Evolutionary conservation across 192 early-diverging fungal genomes (phyloP).

Genomic region (Entophlyctis luteolus): DNA sequence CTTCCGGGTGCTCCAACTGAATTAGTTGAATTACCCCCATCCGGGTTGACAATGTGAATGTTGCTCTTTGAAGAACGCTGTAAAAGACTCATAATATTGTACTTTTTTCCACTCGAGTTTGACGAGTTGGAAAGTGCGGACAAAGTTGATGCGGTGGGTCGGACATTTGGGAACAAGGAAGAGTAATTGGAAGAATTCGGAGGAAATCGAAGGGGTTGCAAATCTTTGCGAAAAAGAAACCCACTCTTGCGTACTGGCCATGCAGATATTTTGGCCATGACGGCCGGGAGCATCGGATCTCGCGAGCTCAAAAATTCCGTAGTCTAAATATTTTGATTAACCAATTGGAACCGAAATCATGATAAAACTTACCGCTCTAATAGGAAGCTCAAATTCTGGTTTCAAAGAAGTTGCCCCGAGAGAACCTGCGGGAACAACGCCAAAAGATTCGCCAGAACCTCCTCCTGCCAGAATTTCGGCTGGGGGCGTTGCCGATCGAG

Average conservation of each 20-base stretch:
- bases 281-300: conserved; percentile 5
- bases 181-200: conserved; percentile 20
- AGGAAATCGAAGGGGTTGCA: conserved; percentile 15
- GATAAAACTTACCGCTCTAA: conserved; percentile 6
- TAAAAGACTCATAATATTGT: background rate
- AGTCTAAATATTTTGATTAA: background rate
- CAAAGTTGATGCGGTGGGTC: conserved; percentile 8
- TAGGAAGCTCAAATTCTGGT: conserved; percentile 21
- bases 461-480: too few relatives aligned
- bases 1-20: background rate
- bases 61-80: background rate
- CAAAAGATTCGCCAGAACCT: background rate
- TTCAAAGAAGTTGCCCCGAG: conserved; percentile 14
- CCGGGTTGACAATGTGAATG: background rate
- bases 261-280: conserved; percentile 2
- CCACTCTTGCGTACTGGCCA: conserved; percentile 42
- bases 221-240: conserved; percentile 31
- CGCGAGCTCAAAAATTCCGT: conserved; percentile 10
- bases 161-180: conserved; percentile 9
- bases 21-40: background rate
- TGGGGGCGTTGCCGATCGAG: background rate
- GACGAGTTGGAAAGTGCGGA: background rate
- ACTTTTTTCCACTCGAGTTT: background rate
- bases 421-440: conserved; percentile 10
- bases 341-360: background rate